phyloP scores from a whole-genome alignment of 2,329 filamentous ascomycete species.

The Fusarium vanettenii region DNA sequence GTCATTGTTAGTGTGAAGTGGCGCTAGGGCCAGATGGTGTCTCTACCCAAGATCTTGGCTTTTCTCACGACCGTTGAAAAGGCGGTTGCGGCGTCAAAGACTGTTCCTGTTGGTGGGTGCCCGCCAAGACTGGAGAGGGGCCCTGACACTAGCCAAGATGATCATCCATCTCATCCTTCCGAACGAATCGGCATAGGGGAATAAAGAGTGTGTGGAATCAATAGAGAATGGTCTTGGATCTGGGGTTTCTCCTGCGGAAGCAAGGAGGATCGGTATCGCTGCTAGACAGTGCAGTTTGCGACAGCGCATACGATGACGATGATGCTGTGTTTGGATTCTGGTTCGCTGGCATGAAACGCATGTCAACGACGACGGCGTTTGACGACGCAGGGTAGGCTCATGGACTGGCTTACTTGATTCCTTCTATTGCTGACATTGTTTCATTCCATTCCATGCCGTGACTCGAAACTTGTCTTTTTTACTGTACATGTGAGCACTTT shows the following conservation, averaged over 20 bases:
- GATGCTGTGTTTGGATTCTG: neutral
- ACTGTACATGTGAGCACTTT: neutral
- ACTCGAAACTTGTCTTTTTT: no score
- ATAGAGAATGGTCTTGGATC: conserved; percentile 12
- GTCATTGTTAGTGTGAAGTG: neutral
- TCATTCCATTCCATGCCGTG: neutral
- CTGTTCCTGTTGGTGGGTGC: conserved; percentile 6
- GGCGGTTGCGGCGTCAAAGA: conserved; percentile 26
- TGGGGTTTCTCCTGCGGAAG: neutral
- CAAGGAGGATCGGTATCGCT: conserved; percentile 10
- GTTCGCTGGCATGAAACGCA: conserved; percentile 6
- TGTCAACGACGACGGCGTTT: conserved; percentile 4
- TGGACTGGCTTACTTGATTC: neutral
- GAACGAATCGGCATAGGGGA: neutral
- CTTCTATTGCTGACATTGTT: neutral
- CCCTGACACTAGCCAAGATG: neutral
- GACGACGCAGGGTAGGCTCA: conserved; percentile 12
- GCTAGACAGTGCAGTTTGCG: neutral
- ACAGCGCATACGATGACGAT: conserved; percentile 8
- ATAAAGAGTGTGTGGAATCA: neutral
- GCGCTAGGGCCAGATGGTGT: conserved; percentile 11
- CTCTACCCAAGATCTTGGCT: conserved; percentile 4
- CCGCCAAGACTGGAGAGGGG: conserved; percentile 6
- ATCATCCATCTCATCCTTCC: neutral
- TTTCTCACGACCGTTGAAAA: neutral